phyloP scores from a whole-genome alignment of 768 basidiomycete genomes.

The Mycena amicta region DNA sequence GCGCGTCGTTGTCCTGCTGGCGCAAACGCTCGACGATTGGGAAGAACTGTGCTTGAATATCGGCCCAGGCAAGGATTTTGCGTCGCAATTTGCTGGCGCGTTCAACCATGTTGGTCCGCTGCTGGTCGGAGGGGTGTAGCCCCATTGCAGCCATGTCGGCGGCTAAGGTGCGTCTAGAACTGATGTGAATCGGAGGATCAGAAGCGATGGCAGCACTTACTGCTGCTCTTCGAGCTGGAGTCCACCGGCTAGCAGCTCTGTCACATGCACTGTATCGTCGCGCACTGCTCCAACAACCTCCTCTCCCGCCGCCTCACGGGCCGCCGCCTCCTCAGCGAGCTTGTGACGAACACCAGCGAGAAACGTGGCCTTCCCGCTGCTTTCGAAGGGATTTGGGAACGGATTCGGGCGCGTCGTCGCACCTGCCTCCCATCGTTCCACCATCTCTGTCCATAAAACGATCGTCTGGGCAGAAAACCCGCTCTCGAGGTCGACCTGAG shows the following conservation, averaged over 20 bases:
- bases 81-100: slow-evolving; percentile 11
- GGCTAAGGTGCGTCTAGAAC: background rate
- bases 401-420: background rate
- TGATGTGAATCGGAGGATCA: background rate
- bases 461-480: background rate
- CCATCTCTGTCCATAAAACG: background rate
- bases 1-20: slow-evolving; percentile 2
- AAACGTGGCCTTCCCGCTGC: slow-evolving; percentile 4
- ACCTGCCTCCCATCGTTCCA: background rate
- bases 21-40: slow-evolving; percentile 5
- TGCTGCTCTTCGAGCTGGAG: slow-evolving; percentile 1
- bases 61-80: slow-evolving; percentile 10
- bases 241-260: background rate
- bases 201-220: background rate
- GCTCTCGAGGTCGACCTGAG: background rate
- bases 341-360: slow-evolving; percentile 3
- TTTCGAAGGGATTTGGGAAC: background rate
- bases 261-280: background rate
- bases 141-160: slow-evolving; percentile 1
- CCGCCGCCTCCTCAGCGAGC: slow-evolving; percentile 16
- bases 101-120: slow-evolving; percentile 1
- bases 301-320: background rate
- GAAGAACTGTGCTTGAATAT: slow-evolving; percentile 3
- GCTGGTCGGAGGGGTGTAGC: background rate
- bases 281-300: background rate